Percentiles rank a stretch among this genome's conserved stretches.
Evolutionary conservation across 129 eudicot species (phyloP).

Genomic region (Erigeron canadensis): DNA sequence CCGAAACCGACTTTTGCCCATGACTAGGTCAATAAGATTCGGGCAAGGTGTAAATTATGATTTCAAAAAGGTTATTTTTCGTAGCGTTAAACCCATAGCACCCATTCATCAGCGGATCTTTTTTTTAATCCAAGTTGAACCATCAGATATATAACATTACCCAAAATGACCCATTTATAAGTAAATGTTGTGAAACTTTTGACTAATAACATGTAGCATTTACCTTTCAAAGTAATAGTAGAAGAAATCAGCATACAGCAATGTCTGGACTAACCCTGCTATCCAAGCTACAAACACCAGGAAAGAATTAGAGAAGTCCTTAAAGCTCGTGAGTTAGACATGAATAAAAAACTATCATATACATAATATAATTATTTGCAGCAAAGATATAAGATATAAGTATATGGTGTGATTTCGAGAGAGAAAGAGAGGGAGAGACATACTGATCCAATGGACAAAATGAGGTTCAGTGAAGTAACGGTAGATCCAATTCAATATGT

Average conservation of each 20-base stretch:
- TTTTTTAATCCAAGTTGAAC: too few species aligned
- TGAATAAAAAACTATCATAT: conserved; percentile 4
- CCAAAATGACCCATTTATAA: not conserved
- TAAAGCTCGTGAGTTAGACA: conserved; percentile 14
- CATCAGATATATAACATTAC: too few species aligned
- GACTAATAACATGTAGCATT: not conserved
- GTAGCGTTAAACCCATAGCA: too few species aligned
- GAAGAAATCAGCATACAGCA: conserved; percentile 94
- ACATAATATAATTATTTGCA: not conserved
- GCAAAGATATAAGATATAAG: not conserved
- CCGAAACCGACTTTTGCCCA: too few species aligned
- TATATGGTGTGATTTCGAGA: not conserved
- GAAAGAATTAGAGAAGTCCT: not conserved
- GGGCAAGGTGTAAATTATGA: too few species aligned
- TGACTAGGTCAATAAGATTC: too few species aligned
- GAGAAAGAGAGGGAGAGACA: conserved; percentile 7
- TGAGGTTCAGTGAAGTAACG: conserved; percentile 95
- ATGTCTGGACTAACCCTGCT: conserved; percentile 78
- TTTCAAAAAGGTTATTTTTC: too few species aligned
- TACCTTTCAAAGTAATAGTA: conserved; percentile 96
- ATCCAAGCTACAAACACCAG: conserved; percentile 68
- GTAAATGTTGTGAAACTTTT: not conserved
- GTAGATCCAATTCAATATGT: conserved; percentile 87
- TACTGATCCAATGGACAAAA: conserved; percentile 86
- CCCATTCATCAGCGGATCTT: too few species aligned